Evolutionary conservation across 208 protist species (phyloP).

Genomic region (Phytomonas sp.): DNA sequence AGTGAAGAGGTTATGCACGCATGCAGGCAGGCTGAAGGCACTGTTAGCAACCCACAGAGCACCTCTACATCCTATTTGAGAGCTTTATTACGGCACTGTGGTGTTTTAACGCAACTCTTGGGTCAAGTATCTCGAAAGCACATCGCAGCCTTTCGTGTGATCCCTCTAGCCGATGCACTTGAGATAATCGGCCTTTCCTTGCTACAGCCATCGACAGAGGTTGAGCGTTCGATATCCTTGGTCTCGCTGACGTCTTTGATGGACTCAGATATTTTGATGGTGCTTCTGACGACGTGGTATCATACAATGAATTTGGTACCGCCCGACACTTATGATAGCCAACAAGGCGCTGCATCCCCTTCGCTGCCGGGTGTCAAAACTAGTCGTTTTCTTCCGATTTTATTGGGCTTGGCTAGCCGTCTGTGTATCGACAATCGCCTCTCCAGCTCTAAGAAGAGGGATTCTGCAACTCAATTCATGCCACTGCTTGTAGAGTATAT

Average conservation of each 20-base stretch:
- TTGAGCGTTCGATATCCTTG: background rate
- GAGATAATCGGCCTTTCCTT: background rate
- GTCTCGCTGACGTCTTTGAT: background rate
- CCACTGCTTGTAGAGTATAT: conserved; percentile 12
- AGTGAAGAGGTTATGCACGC: conserved; percentile 1
- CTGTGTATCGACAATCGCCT: conserved; percentile 18
- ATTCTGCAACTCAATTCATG: conserved; percentile 13
- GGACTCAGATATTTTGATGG: conserved; percentile 13
- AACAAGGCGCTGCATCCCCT: background rate
- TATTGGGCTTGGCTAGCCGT: conserved; percentile 32
- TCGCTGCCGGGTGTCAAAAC: background rate
- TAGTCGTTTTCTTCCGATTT: conserved; percentile 23
- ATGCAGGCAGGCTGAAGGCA: background rate
- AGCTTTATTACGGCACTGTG: background rate
- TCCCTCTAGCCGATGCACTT: background rate
- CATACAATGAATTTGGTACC: conserved; percentile 45
- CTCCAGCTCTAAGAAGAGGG: conserved; percentile 20
- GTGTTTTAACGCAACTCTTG: background rate
- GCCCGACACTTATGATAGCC: conserved; percentile 1
- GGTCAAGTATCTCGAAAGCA: background rate
- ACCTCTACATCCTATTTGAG: conserved; percentile 1
- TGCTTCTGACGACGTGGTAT: conserved; percentile 53
- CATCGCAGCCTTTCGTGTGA: background rate
- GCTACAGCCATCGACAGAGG: background rate
- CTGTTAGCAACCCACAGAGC: background rate